phyloP scores from a whole-genome alignment of 495 filamentous ascomycete species.

The Penicillium flavigenum region DNA sequence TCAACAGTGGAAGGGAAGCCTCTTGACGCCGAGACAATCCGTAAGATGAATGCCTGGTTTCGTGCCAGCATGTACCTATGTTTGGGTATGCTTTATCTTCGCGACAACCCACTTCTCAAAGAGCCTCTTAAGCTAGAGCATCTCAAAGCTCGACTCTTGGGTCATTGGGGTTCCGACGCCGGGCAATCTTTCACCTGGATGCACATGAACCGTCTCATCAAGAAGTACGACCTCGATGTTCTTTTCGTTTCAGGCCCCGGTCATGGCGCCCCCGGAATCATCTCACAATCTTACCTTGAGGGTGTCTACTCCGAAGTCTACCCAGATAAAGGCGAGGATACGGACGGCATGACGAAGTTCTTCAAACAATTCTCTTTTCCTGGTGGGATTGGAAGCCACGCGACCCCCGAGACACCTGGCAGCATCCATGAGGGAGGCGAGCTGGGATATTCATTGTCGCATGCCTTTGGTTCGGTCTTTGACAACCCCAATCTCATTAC shows the following conservation, averaged over 20 bases:
- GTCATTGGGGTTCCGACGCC: conserved; percentile 72
- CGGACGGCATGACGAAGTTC: conserved; percentile 63
- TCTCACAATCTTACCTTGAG: conserved; percentile 72
- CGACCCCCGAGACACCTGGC: conserved; percentile 71
- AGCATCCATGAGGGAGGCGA: conserved; percentile 73
- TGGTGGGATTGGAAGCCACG: conserved; percentile 69
- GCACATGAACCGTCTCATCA: conserved; percentile 75
- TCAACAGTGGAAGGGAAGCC: conserved; percentile 59
- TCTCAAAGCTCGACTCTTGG: conserved; percentile 66
- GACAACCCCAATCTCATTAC: conserved; percentile 68
- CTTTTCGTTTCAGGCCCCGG: conserved; percentile 71
- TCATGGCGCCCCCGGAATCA: conserved; percentile 67
- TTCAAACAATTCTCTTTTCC: conserved; percentile 80
- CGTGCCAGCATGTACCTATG: conserved; percentile 69
- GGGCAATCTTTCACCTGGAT: conserved; percentile 75
- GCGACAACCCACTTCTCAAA: conserved; percentile 62
- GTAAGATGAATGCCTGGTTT: conserved; percentile 67
- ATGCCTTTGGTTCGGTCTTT: conserved; percentile 71
- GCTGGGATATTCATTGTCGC: conserved; percentile 72
- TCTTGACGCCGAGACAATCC: conserved; percentile 60
- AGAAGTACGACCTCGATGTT: conserved; percentile 68
- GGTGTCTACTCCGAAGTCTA: conserved; percentile 73
- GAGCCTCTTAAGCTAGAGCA: conserved; percentile 62
- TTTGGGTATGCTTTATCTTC: conserved; percentile 73
- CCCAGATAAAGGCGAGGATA: conserved; percentile 62